Evolutionary conservation across 495 filamentous ascomycete genomes (phyloP).

Genomic region (Penicillium turbatum): DNA sequence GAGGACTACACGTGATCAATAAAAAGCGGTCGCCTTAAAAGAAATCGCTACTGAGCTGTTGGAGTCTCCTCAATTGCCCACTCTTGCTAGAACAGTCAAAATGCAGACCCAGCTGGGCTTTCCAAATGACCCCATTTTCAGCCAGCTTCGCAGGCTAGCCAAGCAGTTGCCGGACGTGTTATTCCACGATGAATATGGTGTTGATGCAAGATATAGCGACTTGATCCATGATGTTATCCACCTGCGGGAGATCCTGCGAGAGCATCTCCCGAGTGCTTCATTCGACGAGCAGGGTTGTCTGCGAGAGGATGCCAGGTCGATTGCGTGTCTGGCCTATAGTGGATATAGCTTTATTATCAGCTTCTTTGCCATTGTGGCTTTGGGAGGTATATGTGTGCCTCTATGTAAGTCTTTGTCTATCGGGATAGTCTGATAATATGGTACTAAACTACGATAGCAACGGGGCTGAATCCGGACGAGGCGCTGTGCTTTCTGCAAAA

Average conservation of each 20-base stretch:
- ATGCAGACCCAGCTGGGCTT: not conserved
- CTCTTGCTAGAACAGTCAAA: not conserved
- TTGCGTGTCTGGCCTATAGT: slow-evolving; percentile 1
- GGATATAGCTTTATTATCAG: slow-evolving; percentile 9
- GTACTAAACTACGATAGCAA: slow-evolving; percentile 6
- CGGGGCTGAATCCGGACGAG: not conserved
- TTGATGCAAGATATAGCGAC: slow-evolving; percentile 5
- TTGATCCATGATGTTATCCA: slow-evolving; percentile 3
- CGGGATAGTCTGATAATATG: not conserved
- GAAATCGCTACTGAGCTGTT: not conserved
- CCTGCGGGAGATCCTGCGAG: slow-evolving; percentile 7
- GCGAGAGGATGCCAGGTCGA: not conserved
- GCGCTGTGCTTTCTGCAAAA: not conserved
- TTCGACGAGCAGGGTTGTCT: slow-evolving; percentile 3
- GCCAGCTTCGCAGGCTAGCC: not conserved
- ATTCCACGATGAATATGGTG: slow-evolving; percentile 9
- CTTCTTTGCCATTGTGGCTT: slow-evolving; percentile 10
- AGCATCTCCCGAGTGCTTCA: slow-evolving; percentile 4
- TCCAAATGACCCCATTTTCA: not conserved
- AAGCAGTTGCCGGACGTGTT: slow-evolving; percentile 4
- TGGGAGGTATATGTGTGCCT: slow-evolving; percentile 7
- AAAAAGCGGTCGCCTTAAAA: not conserved
- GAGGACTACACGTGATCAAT: not conserved
- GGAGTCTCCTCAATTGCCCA: not conserved
- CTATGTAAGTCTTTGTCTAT: slow-evolving; percentile 5